A percentile compares a stretch with the other conserved stretches of the same genome.
Evolutionary conservation across 768 basidiomycete species (phyloP).

Genomic region (Piloderma croceum): DNA sequence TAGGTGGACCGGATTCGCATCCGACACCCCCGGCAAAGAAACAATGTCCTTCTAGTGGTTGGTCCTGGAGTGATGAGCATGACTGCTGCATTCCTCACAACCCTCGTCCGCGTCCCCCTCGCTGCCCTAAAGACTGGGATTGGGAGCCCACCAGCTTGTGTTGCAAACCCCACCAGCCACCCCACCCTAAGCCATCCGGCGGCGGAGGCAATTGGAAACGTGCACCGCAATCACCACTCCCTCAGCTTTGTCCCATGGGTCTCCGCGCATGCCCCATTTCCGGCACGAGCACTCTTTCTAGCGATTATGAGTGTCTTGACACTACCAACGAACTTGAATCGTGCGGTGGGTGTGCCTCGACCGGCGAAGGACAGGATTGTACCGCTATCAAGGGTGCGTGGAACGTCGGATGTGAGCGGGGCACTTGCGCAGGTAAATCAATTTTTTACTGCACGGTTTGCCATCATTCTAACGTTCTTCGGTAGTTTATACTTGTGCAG

Average conservation of each 20-base stretch:
- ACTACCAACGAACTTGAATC: constrained; percentile 57
- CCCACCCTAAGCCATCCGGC: constrained; percentile 26
- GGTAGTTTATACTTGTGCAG: constrained; percentile 46
- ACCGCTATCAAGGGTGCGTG: constrained; percentile 57
- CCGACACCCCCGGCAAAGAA: constrained; percentile 44
- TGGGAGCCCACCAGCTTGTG: constrained; percentile 41
- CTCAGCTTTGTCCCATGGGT: constrained; percentile 45
- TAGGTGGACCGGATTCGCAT: constrained; percentile 33
- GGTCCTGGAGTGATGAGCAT: constrained; percentile 45
- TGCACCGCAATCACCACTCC: constrained; percentile 20
- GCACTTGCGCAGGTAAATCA: constrained; percentile 48
- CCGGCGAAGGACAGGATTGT: constrained; percentile 67
- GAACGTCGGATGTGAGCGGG: constrained; percentile 65
- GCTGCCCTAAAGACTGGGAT: constrained; percentile 39
- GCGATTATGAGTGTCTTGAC: constrained; percentile 62
- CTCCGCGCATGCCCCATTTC: constrained; percentile 55
- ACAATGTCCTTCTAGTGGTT: constrained; percentile 39
- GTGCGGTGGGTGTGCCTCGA: constrained; percentile 69
- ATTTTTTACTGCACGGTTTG: constrained; percentile 1
- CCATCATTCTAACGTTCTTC: constrained; percentile 4
- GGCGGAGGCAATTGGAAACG: constrained; percentile 14
- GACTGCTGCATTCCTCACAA: constrained; percentile 50
- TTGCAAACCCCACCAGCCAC: constrained; percentile 32
- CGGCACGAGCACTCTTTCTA: constrained; percentile 28
- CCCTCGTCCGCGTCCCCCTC: constrained; percentile 35